These are phyloP conservation scores for Pichia manshurica DNA, from an alignment of 805 yeast genomes.

Conservation along the genomic window DNA sequence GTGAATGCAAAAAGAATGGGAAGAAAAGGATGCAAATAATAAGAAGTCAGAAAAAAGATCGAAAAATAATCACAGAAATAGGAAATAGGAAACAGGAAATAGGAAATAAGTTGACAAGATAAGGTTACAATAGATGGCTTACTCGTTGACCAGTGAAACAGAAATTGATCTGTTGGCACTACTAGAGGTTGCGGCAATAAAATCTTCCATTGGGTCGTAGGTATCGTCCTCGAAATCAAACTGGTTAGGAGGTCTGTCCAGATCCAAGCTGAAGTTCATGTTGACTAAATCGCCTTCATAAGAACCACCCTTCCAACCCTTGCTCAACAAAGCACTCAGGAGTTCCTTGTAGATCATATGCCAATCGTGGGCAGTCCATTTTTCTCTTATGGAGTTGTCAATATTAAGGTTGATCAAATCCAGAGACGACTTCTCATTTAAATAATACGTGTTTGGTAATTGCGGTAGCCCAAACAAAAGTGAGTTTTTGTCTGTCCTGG, in stretches of 20 bases:
- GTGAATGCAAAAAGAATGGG: no score
- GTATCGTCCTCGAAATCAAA: conserved; percentile 17
- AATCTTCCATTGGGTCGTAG: conserved; percentile 31
- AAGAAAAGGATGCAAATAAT: no score
- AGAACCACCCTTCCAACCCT: conserved; percentile 35
- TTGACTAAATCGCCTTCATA: conserved; percentile 27
- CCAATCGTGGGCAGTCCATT: conserved; percentile 33
- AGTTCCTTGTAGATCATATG: conserved; percentile 33
- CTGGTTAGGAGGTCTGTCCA: conserved; percentile 19
- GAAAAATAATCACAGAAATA: no score
- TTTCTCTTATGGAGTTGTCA: conserved; percentile 28
- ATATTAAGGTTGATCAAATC: conserved; percentile 30
- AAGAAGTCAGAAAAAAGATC: no score
- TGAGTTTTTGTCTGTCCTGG: conserved; percentile 48
- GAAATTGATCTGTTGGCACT: conserved; percentile 5
- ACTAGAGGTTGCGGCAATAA: conserved; percentile 16
- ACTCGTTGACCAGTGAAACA: neutral
- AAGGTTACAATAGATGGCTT: neutral
- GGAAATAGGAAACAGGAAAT: no score
- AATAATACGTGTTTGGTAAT: conserved; percentile 60
- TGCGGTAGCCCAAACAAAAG: conserved; percentile 69
- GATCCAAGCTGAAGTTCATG: conserved; percentile 27
- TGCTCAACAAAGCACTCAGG: conserved; percentile 28
- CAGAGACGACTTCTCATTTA: conserved; percentile 32
- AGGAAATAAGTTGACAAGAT: neutral